phyloP scores from a whole-genome alignment of 169 alveolate species.

The Plasmodium vivax region DNA sequence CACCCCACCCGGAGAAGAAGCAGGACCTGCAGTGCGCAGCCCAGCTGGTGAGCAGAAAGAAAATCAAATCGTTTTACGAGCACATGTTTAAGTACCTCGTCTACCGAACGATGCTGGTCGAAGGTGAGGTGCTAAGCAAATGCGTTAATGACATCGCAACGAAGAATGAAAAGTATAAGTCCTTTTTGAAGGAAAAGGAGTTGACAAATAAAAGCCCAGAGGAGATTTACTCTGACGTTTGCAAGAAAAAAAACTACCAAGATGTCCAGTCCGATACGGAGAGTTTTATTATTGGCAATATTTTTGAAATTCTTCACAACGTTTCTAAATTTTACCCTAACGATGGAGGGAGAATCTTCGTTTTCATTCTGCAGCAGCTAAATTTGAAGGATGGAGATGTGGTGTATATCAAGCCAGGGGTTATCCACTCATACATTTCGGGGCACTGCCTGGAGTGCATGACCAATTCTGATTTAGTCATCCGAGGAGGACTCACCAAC shows the following conservation, averaged over 20 bases:
- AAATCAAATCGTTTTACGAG: slow-evolving; percentile 42
- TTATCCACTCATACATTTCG: slow-evolving; percentile 94
- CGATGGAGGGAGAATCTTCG: slow-evolving; percentile 91
- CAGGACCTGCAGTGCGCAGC: not conserved
- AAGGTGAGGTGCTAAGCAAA: not conserved
- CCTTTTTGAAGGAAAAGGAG: slow-evolving; percentile 10
- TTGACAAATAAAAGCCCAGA: slow-evolving; percentile 8
- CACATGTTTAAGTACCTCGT: slow-evolving; percentile 37
- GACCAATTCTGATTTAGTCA: slow-evolving; percentile 96
- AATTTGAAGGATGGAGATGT: slow-evolving; percentile 92
- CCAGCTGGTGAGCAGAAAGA: not conserved
- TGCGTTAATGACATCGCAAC: slow-evolving; percentile 1
- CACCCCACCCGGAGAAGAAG: not conserved
- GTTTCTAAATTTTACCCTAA: slow-evolving; percentile 82
- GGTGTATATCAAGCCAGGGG: slow-evolving; percentile 91
- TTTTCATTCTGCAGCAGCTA: slow-evolving; percentile 90
- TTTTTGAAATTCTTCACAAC: slow-evolving; percentile 35
- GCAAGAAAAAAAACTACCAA: slow-evolving; percentile 34
- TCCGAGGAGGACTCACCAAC: slow-evolving; percentile 97
- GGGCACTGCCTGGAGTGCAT: slow-evolving; percentile 96
- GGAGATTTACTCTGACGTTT: slow-evolving; percentile 4
- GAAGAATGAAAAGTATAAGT: slow-evolving; percentile 11
- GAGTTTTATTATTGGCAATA: slow-evolving; percentile 7
- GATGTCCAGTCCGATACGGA: slow-evolving; percentile 22
- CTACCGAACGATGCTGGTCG: slow-evolving; percentile 17